Evolutionary conservation across 2,329 filamentous ascomycete species (phyloP).

Genomic region (Paraphaeosphaeria minitans): DNA sequence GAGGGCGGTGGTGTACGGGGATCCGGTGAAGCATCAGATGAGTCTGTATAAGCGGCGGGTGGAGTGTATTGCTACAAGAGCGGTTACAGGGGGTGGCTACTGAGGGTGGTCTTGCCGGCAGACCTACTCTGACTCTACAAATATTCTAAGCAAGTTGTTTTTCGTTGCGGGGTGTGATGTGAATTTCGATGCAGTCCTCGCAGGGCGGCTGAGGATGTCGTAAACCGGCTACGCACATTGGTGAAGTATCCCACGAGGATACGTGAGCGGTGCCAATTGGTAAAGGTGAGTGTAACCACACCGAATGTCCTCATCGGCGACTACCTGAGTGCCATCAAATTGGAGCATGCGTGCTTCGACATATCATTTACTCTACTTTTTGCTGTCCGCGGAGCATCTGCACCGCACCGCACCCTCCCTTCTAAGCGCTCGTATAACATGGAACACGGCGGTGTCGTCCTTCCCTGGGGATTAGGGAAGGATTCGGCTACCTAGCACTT

Average conservation of each 20-base stretch:
- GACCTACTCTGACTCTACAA: background rate
- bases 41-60: conserved; percentile 73
- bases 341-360: background rate
- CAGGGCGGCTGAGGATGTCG: too few relatives aligned
- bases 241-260: too few relatives aligned
- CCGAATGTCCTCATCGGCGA: too few relatives aligned
- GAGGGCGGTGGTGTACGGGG: conserved; percentile 75
- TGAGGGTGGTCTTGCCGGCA: conserved; percentile 4
- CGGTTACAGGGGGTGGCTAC: conserved; percentile 59
- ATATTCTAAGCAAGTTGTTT: background rate
- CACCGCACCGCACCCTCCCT: background rate
- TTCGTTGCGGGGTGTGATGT: too few relatives aligned
- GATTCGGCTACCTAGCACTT: background rate
- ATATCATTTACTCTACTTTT: background rate
- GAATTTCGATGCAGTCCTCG: too few relatives aligned
- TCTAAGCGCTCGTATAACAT: background rate
- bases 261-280: background rate
- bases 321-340: too few relatives aligned
- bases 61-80: conserved; percentile 71
- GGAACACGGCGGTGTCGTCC: background rate
- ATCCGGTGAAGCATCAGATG: conserved; percentile 82
- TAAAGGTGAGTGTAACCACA: background rate
- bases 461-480: too few relatives aligned
- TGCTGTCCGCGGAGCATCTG: background rate
- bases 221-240: too few relatives aligned